Evolutionary conservation across 1,284 basidiomycete genomes (phyloP), one percentile per base, ranked within the genome.

Genomic region (Ceratobasidium sp.): DNA sequence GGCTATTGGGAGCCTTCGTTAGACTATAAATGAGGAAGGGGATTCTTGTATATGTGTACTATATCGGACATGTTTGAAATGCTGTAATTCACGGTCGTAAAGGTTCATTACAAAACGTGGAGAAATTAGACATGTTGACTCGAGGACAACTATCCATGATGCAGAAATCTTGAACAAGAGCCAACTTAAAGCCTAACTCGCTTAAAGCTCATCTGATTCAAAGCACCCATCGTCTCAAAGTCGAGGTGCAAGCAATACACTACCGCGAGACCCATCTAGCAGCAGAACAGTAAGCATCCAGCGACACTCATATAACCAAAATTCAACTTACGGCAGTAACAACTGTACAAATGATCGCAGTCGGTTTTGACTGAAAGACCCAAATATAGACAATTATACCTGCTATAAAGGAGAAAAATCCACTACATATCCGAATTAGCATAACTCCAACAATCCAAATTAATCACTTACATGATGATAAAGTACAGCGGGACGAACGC

Each of bases 191-290:
- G 19, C 24, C 71, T 62, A 24, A 50, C 29, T 15, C 71, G 33
- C 19, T 48, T 48, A 33, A 73, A 73, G 17, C 48, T 62, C 71
- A 57, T 73, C 14, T 36, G 36, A 17, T 73, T 50, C 47, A 73
- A 48, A 17, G 71, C 50, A 5, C 71, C 71, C 57, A 53, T 44
- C 1, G 59, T 62, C 47, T 73, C 57, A 29, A 73, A 73, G 29
- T 73, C 71, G 22, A 73, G 45, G 22, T 73, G 71, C 36, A 73
- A 17, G 33, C 41, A 14, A 1, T 53, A 15, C 5, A 73, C 33
- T n/a, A 73, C 41, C 3, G 3, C 24, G 22, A 45, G 7, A n/a
- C 71, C 71, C 1, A 73, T 6, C 71, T 73, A 27, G 8, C n/a
- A 36, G 33, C 5, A 6, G 11, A 41, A 41, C 24, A 11, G 11